A percentile compares a stretch with the other conserved stretches of the same genome.
Conservation (phyloP, 2,329 filamentous ascomycete species). For the Sclerotiophoma versabilis region DNA sequence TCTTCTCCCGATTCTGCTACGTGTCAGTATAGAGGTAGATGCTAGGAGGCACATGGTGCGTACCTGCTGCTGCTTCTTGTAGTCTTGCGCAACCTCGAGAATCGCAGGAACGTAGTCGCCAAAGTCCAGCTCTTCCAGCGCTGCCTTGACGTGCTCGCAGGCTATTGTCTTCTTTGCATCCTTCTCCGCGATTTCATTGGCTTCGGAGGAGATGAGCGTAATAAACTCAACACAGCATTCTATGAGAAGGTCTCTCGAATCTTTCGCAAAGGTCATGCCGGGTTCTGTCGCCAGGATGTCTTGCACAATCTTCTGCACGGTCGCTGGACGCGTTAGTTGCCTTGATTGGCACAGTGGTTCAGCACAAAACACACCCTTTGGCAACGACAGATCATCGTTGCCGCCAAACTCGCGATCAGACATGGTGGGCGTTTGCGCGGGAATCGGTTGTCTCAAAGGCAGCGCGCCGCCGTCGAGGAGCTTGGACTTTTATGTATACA, state of each 20-base stretch:
- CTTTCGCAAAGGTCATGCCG: slow-evolving; percentile 89
- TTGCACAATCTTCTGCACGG: slow-evolving; percentile 83
- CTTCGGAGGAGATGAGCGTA: slow-evolving; percentile 96
- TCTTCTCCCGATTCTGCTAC: slow-evolving; percentile 86
- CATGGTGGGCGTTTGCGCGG: slow-evolving; percentile 41
- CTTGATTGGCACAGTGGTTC: not conserved
- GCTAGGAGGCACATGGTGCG: slow-evolving; percentile 23
- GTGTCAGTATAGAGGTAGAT: slow-evolving; percentile 17
- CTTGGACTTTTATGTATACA: slow-evolving; percentile 20
- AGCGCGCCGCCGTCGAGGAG: slow-evolving; percentile 9
- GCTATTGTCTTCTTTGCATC: slow-evolving; percentile 99
- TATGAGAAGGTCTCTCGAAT: slow-evolving; percentile 92
- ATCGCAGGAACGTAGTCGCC: slow-evolving; percentile 90
- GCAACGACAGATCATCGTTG: slow-evolving; percentile 53
- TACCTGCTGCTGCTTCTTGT: slow-evolving; percentile 93
- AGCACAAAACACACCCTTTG: slow-evolving; percentile 44
- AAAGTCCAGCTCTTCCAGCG: slow-evolving; percentile 90
- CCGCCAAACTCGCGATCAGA: slow-evolving; percentile 54
- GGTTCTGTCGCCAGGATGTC: slow-evolving; percentile 84
- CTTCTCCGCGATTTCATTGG: slow-evolving; percentile 98
- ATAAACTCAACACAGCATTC: slow-evolving; percentile 99
- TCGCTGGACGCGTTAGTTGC: slow-evolving; percentile 56
- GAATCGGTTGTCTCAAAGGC: slow-evolving; percentile 9
- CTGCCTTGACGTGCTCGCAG: slow-evolving; percentile 96
- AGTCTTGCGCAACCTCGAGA: slow-evolving; percentile 83